Evolutionary conservation across 352 stramenopile species (phyloP), one percentile per base, ranked within the genome.

Genomic region (Thraustotheca clavata): DNA sequence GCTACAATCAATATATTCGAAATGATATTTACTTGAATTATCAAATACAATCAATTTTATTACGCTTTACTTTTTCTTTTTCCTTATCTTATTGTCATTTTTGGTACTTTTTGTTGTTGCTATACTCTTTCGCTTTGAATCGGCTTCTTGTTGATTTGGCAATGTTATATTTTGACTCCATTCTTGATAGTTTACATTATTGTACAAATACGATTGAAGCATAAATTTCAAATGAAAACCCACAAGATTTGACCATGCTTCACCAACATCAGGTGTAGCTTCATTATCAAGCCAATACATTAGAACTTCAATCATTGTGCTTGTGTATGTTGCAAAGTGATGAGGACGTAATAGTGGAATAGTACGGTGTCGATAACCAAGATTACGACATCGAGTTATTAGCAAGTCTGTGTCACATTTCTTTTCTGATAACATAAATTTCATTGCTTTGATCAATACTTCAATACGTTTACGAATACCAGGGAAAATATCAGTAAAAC

Each of bases 211-310:
- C 57, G 57, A n/a, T 47, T 65, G 57, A 5, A 65, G 57, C 22
- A 65, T 32, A 26, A 39, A 65, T 46, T 65, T 65, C 40, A 65
- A 46, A 24, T 65, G 43, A 33, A 65, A 65, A 26, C 57, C 57
- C 16, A 65, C 57, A 33, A 65, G 35, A 22, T 65, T 65, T 26
- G 40, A 43, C 57, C 57, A 65, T 6, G 57, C 57, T 32, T 65
- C 57, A 46, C 57, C 57, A 8, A 65, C 57, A 46, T 65, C 57
- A 1, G 57, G 57, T 1, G 57, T 65, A 16, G 57, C 57, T 49
- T 65, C 57, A 6, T 38, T 65, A 32, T 65, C 57, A 32, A 65
- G 57, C 57, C 57, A 65, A 26, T 50, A 65, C 57, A 65, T 65
- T 4, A 41, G 29, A 12, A 65, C 57, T 41, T 65, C 57, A 31